Percentiles rank a stretch among this genome's conserved stretches.
Evolutionary conservation across 352 stramenopile species (phyloP).

Genomic region (Phytophthora pluvialis): DNA sequence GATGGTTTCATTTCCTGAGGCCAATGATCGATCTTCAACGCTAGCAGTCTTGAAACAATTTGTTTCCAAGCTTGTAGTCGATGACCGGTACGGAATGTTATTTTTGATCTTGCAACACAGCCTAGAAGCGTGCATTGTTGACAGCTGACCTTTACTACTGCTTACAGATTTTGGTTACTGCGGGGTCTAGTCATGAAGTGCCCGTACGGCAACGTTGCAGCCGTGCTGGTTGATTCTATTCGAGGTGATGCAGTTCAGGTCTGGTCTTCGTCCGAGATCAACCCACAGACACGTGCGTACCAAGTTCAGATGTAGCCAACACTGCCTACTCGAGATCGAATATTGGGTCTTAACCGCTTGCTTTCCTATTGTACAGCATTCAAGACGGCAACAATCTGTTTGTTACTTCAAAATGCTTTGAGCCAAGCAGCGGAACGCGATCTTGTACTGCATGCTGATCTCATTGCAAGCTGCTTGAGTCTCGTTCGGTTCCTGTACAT

Average conservation of each 20-base stretch:
- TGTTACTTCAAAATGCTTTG: slow-evolving; percentile 45
- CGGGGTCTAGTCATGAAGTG: slow-evolving; percentile 53
- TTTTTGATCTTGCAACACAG: too few species aligned
- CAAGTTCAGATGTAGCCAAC: neutral
- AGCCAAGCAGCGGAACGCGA: slow-evolving; percentile 58
- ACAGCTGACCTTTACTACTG: neutral
- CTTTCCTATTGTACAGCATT: slow-evolving; percentile 27
- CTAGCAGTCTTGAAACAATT: slow-evolving; percentile 48
- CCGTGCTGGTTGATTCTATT: slow-evolving; percentile 68
- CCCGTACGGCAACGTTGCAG: slow-evolving; percentile 75
- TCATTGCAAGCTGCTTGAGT: slow-evolving; percentile 73
- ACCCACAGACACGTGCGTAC: slow-evolving; percentile 38
- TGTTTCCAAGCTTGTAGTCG: slow-evolving; percentile 39
- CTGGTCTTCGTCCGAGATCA: slow-evolving; percentile 41
- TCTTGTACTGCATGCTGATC: slow-evolving; percentile 61
- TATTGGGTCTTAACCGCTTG: slow-evolving; percentile 9
- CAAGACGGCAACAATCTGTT: slow-evolving; percentile 30
- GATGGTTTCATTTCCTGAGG: slow-evolving; percentile 71
- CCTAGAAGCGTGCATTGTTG: too few species aligned
- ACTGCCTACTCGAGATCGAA: too few species aligned
- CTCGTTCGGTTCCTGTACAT: slow-evolving; percentile 69
- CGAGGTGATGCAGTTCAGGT: slow-evolving; percentile 48
- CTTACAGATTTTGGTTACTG: slow-evolving; percentile 58
- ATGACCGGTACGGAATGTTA: slow-evolving; percentile 41
- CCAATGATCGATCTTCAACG: slow-evolving; percentile 42